phyloP scores from a whole-genome alignment of 495 filamentous ascomycete species.

The Rhypophila decipiens region DNA sequence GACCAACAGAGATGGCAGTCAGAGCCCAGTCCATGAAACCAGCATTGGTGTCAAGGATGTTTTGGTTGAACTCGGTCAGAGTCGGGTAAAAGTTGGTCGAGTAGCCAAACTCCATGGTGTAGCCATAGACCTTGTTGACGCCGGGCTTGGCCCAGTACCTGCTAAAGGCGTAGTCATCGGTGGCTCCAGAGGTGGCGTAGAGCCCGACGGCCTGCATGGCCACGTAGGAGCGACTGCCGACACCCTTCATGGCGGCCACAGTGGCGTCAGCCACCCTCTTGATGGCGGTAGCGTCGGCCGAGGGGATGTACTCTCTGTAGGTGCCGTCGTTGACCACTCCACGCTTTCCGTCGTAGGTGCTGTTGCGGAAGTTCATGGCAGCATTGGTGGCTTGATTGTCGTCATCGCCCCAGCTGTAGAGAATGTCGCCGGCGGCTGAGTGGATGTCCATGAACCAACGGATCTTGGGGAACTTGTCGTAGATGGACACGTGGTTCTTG shows the following conservation, averaged over 20 bases:
- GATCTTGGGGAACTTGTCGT: conserved; percentile 32
- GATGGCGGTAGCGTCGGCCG: conserved; percentile 17
- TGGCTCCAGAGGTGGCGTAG: conserved; percentile 31
- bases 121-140: conserved; percentile 30
- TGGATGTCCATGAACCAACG: conserved; percentile 40
- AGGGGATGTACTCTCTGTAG: conserved; percentile 32
- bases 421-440: conserved; percentile 29
- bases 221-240: conserved; percentile 21
- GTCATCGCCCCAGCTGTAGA: conserved; percentile 39
- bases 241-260: conserved; percentile 22
- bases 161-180: conserved; percentile 31
- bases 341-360: conserved; percentile 29
- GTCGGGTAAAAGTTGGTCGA: conserved; percentile 36
- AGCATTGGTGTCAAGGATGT: conserved; percentile 29
- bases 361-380: conserved; percentile 30
- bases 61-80: conserved; percentile 22
- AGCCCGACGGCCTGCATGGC: conserved; percentile 24
- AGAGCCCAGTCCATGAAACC: conserved; percentile 33
- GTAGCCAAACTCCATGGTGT: conserved; percentile 38
- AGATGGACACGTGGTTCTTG: conserved; percentile 26
- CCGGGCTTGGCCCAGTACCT: conserved; percentile 18
- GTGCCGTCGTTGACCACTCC: conserved; percentile 24
- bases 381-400: conserved; percentile 24
- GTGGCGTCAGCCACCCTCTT: conserved; percentile 17
- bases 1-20: conserved; percentile 8